Evolutionary conservation across 805 yeast genomes (phyloP), one percentile per base, ranked within the genome.

Genomic region (Wickerhamiella sorbophila): DNA sequence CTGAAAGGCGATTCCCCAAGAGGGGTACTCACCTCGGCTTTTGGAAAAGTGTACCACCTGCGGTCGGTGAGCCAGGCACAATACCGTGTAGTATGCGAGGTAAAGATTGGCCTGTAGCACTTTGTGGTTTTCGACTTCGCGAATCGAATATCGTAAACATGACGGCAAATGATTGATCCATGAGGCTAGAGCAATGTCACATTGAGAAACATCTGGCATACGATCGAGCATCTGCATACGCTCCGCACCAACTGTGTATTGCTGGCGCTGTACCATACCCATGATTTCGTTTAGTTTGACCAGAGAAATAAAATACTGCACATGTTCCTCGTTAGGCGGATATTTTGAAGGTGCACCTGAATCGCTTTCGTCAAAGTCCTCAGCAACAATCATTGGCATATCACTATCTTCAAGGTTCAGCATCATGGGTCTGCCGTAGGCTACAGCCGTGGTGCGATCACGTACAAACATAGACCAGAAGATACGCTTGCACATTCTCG

Each of bases 1-100:
- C 57, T 79, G 84, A 65, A 79, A 80, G 2, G 85, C 80, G 44
- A 80, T 78, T 8, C 86, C 83, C 79, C 83, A 75, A n/a, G 80
- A 72, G 4, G 84, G 83, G 54, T 75, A 76, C 18, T 37, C 36
- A 37, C 33, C 19, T 21, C 50, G 45, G 14, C 39, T 41, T 21
- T 27, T 24, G 35, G 51, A 34, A 42, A 52, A 43, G 38, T 55
- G 48, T 56, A 56, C 48, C 55, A 49, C 72, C 52, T 79, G 78
- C 4, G 84, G 74, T 43, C 86, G 67, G 53, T 81, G 91, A 22
- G 79, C 71, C 49, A 79, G 62, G 49, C 79, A 77, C 42, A 81
- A 66, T n/a, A 81, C 63, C 16, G 81, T 72, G 62, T 82, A 82
- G 60, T 82, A 81, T 49, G 77, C 79, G 16, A 79, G 67, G 50